phyloP scores from a whole-genome alignment of 2,329 filamentous ascomycete genomes.

The Talaromyces sp. region DNA sequence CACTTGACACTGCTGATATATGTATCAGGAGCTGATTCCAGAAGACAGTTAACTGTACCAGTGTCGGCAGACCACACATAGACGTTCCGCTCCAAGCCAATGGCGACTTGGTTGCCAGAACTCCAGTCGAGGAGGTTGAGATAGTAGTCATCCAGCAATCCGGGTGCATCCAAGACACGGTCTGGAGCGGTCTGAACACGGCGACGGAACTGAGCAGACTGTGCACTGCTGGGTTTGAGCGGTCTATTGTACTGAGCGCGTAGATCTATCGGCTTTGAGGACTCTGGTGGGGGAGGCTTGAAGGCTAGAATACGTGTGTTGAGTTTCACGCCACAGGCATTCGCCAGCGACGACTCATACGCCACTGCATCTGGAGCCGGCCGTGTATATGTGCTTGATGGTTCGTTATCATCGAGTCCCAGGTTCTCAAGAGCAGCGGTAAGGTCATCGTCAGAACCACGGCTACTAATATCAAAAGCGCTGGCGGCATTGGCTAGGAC shows the following conservation, averaged over 20 bases:
- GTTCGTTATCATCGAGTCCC: conserved; percentile 68
- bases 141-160: conserved; percentile 97
- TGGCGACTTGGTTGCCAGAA: conserved; percentile 94
- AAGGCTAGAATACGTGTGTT: conserved; percentile 96
- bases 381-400: conserved; percentile 61
- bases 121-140: conserved; percentile 98
- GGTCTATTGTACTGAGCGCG: conserved; percentile 97
- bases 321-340: conserved; percentile 84
- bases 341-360: conserved; percentile 86
- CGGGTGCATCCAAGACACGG: conserved; percentile 91
- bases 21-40: conserved; percentile 84
- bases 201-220: conserved; percentile 80
- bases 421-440: conserved; percentile 74
- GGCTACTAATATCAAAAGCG: conserved; percentile 59
- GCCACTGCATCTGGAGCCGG: conserved; percentile 82
- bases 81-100: conserved; percentile 92
- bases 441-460: conserved; percentile 65
- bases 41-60: conserved; percentile 78
- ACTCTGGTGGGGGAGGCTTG: conserved; percentile 97
- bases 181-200: conserved; percentile 92
- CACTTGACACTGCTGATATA: conserved; percentile 98
- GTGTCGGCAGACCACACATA: conserved; percentile 98
- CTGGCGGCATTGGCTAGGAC: conserved; percentile 70
- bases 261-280: conserved; percentile 95
- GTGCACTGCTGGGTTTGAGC: conserved; percentile 68